These are phyloP conservation scores for Mallotus repandus DNA, from an alignment of 441 rosid genomes.

Conservation along the genomic window DNA sequence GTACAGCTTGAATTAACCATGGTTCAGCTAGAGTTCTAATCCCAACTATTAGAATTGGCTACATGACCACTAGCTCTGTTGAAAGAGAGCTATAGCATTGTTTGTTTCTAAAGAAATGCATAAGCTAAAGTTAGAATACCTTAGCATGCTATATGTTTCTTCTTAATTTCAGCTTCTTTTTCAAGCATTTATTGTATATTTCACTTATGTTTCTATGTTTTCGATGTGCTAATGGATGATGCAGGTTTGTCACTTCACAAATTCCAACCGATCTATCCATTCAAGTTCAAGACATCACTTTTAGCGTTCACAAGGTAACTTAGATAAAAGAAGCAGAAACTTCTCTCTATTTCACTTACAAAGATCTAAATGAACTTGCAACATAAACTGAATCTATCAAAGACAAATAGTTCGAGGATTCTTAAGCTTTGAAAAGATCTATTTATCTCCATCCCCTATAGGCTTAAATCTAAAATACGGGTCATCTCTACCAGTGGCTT, in stretches of 20 bases:
- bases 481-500: no score
- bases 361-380: background rate
- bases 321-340: background rate
- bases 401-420: no score
- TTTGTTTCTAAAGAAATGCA: constrained; percentile 11
- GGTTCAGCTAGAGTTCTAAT: constrained; percentile 4
- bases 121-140: constrained; percentile 1
- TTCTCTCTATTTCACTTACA: background rate
- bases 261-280: constrained; percentile 62
- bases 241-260: constrained; percentile 63
- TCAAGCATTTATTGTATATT: background rate
- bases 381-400: background rate
- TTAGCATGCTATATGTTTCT: background rate
- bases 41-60: background rate
- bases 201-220: background rate
- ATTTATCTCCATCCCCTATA: no score
- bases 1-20: constrained; percentile 31
- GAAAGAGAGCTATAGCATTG: constrained; percentile 3
- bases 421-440: no score
- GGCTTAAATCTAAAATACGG: no score
- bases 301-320: constrained; percentile 71
- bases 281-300: constrained; percentile 60
- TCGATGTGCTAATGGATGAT: constrained; percentile 13
- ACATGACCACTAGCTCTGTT: background rate
- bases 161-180: background rate